A percentile compares a stretch with the other conserved stretches of the same genome.
phyloP scores from a whole-genome alignment of 1,139 yeast genomes.

The Saccharomyces hybrid region DNA sequence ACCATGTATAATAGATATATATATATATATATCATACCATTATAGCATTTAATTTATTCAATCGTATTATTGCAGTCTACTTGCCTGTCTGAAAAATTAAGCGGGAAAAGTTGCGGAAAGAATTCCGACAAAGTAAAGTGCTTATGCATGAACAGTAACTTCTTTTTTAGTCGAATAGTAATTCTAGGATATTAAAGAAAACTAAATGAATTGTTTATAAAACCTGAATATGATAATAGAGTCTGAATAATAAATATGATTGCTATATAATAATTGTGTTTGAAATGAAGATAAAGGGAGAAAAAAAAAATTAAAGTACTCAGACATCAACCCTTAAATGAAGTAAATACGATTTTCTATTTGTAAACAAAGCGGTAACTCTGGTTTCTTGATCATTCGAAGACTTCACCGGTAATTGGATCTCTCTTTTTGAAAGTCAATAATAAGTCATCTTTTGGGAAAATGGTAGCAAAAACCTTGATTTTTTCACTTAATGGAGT shows the following conservation, averaged over 20 bases:
- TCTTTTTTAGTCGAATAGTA: too few relatives aligned
- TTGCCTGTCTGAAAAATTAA: neutral
- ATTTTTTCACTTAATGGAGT: conserved; percentile 84
- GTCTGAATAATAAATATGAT: neutral
- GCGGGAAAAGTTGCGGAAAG: neutral
- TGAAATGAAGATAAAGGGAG: neutral
- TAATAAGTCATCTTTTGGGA: conserved; percentile 92
- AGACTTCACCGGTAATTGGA: conserved; percentile 32
- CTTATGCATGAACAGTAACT: too few relatives aligned
- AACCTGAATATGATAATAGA: neutral
- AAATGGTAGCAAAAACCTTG: conserved; percentile 93
- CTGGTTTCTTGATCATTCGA: conserved; percentile 11
- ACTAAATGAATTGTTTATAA: neutral
- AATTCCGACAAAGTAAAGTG: too few relatives aligned
- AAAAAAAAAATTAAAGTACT: neutral
- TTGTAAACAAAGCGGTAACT: neutral
- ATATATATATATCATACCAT: neutral
- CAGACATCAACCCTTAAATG: neutral
- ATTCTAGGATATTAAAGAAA: neutral
- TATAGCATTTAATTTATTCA: neutral
- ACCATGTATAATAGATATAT: neutral
- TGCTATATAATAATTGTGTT: neutral
- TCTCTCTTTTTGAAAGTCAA: conserved; percentile 66
- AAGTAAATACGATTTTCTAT: neutral
- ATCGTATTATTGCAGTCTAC: neutral